Conservation (phyloP, 352 stramenopile species). For the Stramenopiles sp. region DNA sequence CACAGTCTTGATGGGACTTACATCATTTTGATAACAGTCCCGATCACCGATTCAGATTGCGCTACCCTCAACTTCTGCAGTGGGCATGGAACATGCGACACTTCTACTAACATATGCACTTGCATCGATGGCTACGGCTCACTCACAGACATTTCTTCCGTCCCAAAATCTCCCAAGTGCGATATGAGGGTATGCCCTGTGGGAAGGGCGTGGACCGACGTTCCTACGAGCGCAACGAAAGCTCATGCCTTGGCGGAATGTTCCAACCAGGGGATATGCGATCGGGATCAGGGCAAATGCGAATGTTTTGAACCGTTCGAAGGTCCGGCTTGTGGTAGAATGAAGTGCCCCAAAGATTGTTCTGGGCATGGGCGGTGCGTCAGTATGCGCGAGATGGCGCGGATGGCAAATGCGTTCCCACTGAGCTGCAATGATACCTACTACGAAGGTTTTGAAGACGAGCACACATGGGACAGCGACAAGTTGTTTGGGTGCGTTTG, state of each 20-base stretch:
- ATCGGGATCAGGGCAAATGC: slow-evolving; percentile 44
- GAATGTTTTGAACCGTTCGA: slow-evolving; percentile 51
- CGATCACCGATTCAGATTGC: too few relatives aligned
- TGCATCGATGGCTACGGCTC: not conserved
- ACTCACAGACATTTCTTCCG: not conserved
- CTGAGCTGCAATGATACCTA: slow-evolving; percentile 47
- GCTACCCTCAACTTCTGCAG: not conserved
- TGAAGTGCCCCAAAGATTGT: slow-evolving; percentile 31
- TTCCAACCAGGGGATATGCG: slow-evolving; percentile 55
- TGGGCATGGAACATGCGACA: slow-evolving; percentile 9
- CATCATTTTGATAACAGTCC: too few relatives aligned
- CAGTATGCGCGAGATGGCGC: slow-evolving; percentile 53
- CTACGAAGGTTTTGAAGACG: slow-evolving; percentile 33
- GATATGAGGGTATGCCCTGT: not conserved
- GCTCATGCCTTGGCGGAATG: slow-evolving; percentile 45
- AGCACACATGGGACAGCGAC: slow-evolving; percentile 64
- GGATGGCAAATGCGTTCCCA: slow-evolving; percentile 35
- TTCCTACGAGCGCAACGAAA: not conserved
- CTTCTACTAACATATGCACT: not conserved
- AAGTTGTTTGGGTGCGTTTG: slow-evolving; percentile 65
- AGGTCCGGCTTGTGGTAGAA: slow-evolving; percentile 49
- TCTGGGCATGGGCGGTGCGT: slow-evolving; percentile 42
- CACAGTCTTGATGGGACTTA: too few relatives aligned
- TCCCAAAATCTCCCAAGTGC: not conserved
- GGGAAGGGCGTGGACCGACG: not conserved